Evolutionary conservation across 2,329 filamentous ascomycete genomes (phyloP).

Genomic region (Venturia effusa): DNA sequence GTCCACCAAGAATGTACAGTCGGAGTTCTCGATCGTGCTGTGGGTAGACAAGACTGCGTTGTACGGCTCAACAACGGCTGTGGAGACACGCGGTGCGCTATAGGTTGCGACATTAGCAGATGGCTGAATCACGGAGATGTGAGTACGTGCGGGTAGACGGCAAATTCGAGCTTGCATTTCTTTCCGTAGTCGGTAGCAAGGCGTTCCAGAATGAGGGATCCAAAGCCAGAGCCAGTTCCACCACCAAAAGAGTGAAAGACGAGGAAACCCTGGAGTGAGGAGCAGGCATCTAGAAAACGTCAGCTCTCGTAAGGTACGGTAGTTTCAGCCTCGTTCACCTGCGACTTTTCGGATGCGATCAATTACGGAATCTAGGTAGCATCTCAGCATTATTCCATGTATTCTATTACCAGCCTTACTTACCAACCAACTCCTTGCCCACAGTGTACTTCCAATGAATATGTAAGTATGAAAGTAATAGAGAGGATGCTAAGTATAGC

Average conservation of each 20-base stretch:
- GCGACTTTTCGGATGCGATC: constrained; percentile 11
- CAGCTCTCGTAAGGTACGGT: constrained; percentile 10
- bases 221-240: constrained; percentile 61
- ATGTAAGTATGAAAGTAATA: too few species aligned
- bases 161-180: constrained; percentile 68
- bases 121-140: background rate
- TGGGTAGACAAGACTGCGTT: constrained; percentile 64
- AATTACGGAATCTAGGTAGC: constrained; percentile 37
- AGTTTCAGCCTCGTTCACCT: constrained; percentile 35
- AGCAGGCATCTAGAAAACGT: constrained; percentile 52
- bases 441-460: too few species aligned
- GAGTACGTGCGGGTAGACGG: constrained; percentile 41
- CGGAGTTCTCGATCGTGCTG: constrained; percentile 68
- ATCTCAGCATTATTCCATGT: constrained; percentile 15
- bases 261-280: constrained; percentile 61
- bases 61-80: constrained; percentile 63
- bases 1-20: constrained; percentile 67
- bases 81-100: constrained; percentile 53
- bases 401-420: constrained; percentile 9
- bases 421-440: constrained; percentile 66
- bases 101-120: background rate
- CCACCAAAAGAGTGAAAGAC: constrained; percentile 68
- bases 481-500: too few species aligned
- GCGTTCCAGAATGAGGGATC: constrained; percentile 60
- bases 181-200: constrained; percentile 65